Base-by-base conservation (phyloP, 495 filamentous ascomycete species). In the Haplographium delicatum region DNA sequence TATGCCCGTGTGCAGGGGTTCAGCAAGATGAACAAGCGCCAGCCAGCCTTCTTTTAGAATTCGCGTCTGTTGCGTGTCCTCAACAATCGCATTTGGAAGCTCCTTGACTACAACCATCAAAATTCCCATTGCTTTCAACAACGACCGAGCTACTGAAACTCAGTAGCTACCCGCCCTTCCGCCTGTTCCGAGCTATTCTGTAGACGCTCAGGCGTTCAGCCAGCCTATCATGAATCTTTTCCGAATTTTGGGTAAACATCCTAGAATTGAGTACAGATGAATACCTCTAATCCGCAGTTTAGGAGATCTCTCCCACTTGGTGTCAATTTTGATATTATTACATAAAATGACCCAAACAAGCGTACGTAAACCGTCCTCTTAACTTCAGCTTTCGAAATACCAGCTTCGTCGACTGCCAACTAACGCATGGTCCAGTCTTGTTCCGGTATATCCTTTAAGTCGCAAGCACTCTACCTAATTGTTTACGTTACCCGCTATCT, bases 361-460 rank as follows among this genome's bases (percentile, higher is more conserved):
- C 65, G 91, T 96, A 74, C 48, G 77, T 6, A 26, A 24, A 40
- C 37, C 7, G 2, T 35, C 44, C 8, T 10, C 33, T 31, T 26
- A 16, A 45, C 42, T 10, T 38, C 27, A n/a, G 3, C 27, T 28
- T 18, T n/a, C 42, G 15, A 37, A 33, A 31, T 20, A 26, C 22
- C 28, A 34, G 11, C 15, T 27, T n/a, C 24, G 28, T 19, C 15
- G 23, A 9, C 31, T 19, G 49, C 35, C 50, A 25, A 20, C 41
- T 48, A 40, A 44, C 41, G 42, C 15, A 11, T 22, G 11, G 2
- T 41, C 15, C 73, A 98, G 93, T 95, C 89, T 74, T 95, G 91
- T 61, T 84, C 91, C 10, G 93, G 93, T 53, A 86, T 98, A 69
- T 97, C 93, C 4, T 96, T 97, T 77, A 97, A 97, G 67, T 95